phyloP scores from a whole-genome alignment of 2,329 filamentous ascomycete species.

The Aureobasidium leucospermi region DNA sequence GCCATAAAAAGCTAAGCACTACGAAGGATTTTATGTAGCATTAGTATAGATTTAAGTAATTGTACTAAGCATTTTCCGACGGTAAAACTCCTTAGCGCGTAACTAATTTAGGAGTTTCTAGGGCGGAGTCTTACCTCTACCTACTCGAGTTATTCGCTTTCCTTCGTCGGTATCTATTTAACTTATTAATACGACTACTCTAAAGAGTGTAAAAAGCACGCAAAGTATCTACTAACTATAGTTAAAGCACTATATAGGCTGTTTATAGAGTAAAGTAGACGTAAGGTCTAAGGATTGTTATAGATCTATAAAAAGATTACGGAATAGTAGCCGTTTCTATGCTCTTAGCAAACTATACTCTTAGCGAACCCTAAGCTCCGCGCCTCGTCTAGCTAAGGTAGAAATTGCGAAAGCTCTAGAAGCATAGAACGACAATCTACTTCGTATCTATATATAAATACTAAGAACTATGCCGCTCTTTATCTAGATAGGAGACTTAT shows the following conservation, averaged over 20 bases:
- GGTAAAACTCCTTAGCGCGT: background rate
- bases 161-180: background rate
- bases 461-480: constrained; percentile 1
- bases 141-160: too few species aligned
- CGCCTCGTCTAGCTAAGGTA: background rate
- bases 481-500: background rate
- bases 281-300: background rate
- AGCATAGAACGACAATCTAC: constrained; percentile 3
- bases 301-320: background rate
- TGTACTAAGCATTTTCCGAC: background rate
- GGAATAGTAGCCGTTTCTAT: background rate
- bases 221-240: constrained; percentile 1
- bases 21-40: background rate
- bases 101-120: background rate
- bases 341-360: constrained; percentile 4
- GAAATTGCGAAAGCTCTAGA: constrained; percentile 7
- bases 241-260: constrained; percentile 2
- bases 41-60: background rate
- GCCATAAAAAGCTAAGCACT: background rate
- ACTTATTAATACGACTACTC: too few species aligned
- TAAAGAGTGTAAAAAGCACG: constrained; percentile 1
- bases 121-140: too few species aligned
- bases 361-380: background rate
- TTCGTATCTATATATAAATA: background rate
- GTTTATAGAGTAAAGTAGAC: background rate